phyloP scores from a whole-genome alignment of 2,329 filamentous ascomycete species.

The Scleromitrula shiraiana region DNA sequence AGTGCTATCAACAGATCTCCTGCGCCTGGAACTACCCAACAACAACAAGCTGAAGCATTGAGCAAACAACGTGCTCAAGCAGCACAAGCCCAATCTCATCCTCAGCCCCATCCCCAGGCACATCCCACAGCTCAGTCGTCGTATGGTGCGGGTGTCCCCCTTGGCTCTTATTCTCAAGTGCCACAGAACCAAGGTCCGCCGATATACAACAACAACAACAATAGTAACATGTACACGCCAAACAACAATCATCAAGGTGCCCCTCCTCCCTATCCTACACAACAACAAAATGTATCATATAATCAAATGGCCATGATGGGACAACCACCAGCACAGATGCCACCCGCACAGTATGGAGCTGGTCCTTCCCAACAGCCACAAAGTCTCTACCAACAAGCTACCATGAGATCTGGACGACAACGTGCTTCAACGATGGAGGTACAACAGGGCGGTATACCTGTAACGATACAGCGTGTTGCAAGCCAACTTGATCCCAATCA shows the following conservation, averaged over 20 bases:
- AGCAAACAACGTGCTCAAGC: constrained; percentile 82
- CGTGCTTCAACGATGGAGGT: constrained; percentile 95
- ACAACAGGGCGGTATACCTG: constrained; percentile 85
- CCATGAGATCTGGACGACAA: constrained; percentile 70
- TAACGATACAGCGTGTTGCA: constrained; percentile 86
- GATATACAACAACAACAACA: constrained; percentile 71
- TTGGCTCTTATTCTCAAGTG: constrained; percentile 9
- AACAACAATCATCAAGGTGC: constrained; percentile 42
- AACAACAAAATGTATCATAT: constrained; percentile 58
- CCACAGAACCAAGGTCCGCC: constrained; percentile 61
- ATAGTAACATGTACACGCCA: constrained; percentile 75
- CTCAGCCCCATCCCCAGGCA: constrained; percentile 39
- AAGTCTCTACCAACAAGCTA: constrained; percentile 65
- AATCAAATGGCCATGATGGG: constrained; percentile 62
- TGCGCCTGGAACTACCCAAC: constrained; percentile 88
- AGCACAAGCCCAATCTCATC: constrained; percentile 44
- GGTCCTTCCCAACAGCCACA: constrained; percentile 46
- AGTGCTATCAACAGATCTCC: constrained; percentile 79
- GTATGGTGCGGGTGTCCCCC: neutral
- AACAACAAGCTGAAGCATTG: constrained; percentile 87
- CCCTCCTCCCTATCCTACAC: constrained; percentile 73
- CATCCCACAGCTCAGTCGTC: constrained; percentile 55
- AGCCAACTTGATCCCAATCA: constrained; percentile 92
- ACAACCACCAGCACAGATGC: constrained; percentile 57
- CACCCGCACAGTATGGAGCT: constrained; percentile 53